These are phyloP conservation scores for Gillenia trifoliata DNA, from an alignment of 306 rosid genomes.

Conservation along the genomic window DNA sequence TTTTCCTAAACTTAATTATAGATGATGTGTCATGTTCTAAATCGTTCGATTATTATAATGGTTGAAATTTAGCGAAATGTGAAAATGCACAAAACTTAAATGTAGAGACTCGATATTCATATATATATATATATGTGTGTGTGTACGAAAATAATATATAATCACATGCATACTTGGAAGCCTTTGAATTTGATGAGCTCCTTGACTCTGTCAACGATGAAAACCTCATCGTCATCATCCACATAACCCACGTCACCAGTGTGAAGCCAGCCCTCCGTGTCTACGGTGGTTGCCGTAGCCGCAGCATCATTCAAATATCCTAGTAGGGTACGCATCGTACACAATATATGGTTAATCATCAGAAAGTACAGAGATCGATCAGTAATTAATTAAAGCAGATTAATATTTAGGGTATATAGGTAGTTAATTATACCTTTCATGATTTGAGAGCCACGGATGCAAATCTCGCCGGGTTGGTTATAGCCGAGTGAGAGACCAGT, in stretches of 20 bases:
- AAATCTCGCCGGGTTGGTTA: constrained; percentile 79
- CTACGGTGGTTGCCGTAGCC: constrained; percentile 65
- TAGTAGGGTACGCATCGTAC: neutral
- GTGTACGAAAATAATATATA: neutral
- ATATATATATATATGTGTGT: no score
- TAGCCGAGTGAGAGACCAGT: constrained; percentile 57
- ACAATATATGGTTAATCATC: neutral
- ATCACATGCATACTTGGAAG: constrained; percentile 52
- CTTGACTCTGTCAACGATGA: constrained; percentile 81
- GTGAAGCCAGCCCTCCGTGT: constrained; percentile 81
- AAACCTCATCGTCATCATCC: constrained; percentile 71
- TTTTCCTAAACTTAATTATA: no score
- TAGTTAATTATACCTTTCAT: constrained; percentile 58
- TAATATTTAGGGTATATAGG: no score
- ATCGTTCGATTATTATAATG: no score
- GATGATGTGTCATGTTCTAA: no score
- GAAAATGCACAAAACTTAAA: no score
- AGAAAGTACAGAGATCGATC: neutral
- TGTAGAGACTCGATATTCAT: no score
- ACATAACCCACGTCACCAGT: constrained; percentile 84
- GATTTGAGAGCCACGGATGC: constrained; percentile 71
- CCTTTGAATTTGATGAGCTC: constrained; percentile 94
- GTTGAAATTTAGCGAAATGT: no score
- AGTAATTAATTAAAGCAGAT: no score
- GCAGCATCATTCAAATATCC: constrained; percentile 64